Evolutionary conservation across 768 basidiomycete genomes (phyloP), one percentile per base, ranked within the genome.

Genomic region (Mycena chlorophos): DNA sequence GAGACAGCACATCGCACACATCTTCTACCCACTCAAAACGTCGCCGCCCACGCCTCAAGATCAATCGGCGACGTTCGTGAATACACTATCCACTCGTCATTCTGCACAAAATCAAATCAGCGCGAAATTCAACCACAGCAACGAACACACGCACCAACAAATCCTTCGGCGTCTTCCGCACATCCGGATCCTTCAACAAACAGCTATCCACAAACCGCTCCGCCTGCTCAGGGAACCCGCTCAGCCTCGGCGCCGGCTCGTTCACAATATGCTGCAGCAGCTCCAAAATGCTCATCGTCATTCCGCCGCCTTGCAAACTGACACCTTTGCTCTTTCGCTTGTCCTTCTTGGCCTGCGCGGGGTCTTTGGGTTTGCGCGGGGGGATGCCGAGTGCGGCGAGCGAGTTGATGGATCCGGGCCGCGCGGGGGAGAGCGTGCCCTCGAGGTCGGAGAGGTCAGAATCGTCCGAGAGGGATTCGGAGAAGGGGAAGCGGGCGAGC

Each of bases 401-500:
- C n/a, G 75, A 67, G 22, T 69, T 72, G 62, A 85, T 73, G 20
- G 81, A 78, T 26, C 78, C 79, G 23, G 85, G 83, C n/a, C 81
- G 79, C 22, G 77, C 75, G 6, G 91, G 91, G 17, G 87, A 91
- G 46, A 90, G 81, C 20, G 89, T 94, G 28, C 82, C 85, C 71
- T 92, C 89, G 45, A 91, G 78, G 64, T 92, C 91, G 19, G 88
- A 89, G 51, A 88, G 76, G 65, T 89, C 87, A 28, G 87, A 88
- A 65, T 89, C 91, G 67, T 88, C 87, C 14, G 85, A 84, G 34
- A 78, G 75, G 2, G 87, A 86, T 66, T 92, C 89, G 40, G 92
- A 86, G 75, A 98, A 99, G 22, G 97, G 97, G 81, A 99, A 99
- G 31, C 94, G 89, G 16, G 96, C 97, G 28, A 96, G 84, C 0